phyloP scores from a whole-genome alignment of 2,329 filamentous ascomycete species.

The Taxawa tesnikishii region DNA sequence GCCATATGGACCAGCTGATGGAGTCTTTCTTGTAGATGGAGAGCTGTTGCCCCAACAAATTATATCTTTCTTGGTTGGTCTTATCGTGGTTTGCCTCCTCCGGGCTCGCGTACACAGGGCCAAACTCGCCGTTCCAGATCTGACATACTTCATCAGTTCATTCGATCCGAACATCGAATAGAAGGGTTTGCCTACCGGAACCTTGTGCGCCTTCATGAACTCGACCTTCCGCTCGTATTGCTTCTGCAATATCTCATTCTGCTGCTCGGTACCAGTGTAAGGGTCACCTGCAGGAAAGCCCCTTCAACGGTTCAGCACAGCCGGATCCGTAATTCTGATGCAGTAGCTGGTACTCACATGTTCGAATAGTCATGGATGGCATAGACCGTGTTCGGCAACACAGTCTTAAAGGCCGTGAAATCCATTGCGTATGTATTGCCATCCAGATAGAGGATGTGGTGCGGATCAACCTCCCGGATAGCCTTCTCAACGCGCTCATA shows the following conservation, averaged over 20 bases:
- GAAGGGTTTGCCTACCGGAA: slow-evolving; percentile 15
- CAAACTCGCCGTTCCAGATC: slow-evolving; percentile 39
- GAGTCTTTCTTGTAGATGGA: slow-evolving; percentile 39
- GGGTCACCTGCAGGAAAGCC: slow-evolving; percentile 31
- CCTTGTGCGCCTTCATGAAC: slow-evolving; percentile 27
- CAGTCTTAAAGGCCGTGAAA: slow-evolving; percentile 29
- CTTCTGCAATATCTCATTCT: slow-evolving; percentile 23
- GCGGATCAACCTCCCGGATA: slow-evolving; percentile 29
- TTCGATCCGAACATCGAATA: too few species aligned
- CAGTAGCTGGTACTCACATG: too few species aligned
- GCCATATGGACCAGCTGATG: slow-evolving; percentile 43
- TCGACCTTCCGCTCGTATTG: slow-evolving; percentile 26
- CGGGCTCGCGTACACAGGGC: slow-evolving; percentile 34
- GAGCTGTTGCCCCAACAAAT: slow-evolving; percentile 32
- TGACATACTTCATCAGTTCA: not conserved
- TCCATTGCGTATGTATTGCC: slow-evolving; percentile 44
- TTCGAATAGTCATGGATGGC: slow-evolving; percentile 39
- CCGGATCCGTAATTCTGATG: too few species aligned
- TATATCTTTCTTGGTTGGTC: slow-evolving; percentile 30
- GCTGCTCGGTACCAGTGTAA: slow-evolving; percentile 27
- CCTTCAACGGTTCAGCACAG: too few species aligned
- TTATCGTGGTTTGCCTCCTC: slow-evolving; percentile 25
- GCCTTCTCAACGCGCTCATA: slow-evolving; percentile 32
- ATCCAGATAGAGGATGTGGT: slow-evolving; percentile 37
- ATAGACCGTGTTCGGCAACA: slow-evolving; percentile 34